Base-by-base conservation (phyloP, 208 protist species). In the Trypanosoma rangeli region DNA sequence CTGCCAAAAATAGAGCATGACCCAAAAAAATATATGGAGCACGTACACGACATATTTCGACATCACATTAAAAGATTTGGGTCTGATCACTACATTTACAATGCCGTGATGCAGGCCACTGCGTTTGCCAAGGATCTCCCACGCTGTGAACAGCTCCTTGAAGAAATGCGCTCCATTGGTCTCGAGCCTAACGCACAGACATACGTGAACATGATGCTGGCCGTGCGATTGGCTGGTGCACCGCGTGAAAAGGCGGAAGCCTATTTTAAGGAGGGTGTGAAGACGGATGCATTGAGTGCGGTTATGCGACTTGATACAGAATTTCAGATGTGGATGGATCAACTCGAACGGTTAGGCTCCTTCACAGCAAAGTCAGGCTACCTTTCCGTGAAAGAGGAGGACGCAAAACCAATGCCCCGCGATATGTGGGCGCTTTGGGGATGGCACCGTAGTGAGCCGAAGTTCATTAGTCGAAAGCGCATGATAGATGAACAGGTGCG, bases 161-260 rank as follows among this genome's bases (percentile, higher is more conserved):
- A 66, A 9, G 87, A 96, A 70, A 96, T 96, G 91, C 76, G 79
- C 20, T 29, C 60, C 10, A 33, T 93, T 42, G 84, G 85, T 0
- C 70, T 97, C 26, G 84, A 91, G 67, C 92, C 89, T 18, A 97
- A 94, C 65, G 84, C 86, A 13, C 92, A 97, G 70, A 93, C 84
- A 26, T 97, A 94, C 66, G 78, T 97, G 24, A 97, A 97, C 75
- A 93, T 97, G 89, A 97, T 97, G 87, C 67, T 97, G 22, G 92
- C 87, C 0, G 69, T 75, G n/a, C 80, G 77, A 50, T 80, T 94
- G 15, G 74, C 76, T 42, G 82, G 82, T 5, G 61, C 76, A 24
- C 84, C 92, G 10, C 71, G 61, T 31, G 86, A 92, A 64, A 83
- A 86, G 75, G 70, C 67, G 5, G 86, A 93, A 70, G 54, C 64